Evolutionary conservation across 2,329 filamentous ascomycete species (phyloP).

Genomic region (Davidsoniella virescens): DNA sequence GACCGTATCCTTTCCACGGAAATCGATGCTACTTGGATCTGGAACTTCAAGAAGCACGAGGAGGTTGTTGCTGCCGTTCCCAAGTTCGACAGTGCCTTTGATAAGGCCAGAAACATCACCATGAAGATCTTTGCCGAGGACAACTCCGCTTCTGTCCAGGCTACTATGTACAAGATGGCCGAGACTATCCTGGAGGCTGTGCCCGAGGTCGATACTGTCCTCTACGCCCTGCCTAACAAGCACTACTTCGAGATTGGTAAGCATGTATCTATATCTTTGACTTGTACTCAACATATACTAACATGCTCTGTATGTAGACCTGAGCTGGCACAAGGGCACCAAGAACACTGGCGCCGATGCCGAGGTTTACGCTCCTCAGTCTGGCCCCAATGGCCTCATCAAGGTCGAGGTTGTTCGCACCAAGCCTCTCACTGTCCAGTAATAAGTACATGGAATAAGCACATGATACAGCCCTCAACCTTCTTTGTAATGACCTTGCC

Average conservation of each 20-base stretch:
- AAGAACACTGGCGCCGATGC: conserved; percentile 94
- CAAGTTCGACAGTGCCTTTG: conserved; percentile 66
- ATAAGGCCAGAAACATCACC: conserved; percentile 67
- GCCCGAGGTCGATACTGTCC: conserved; percentile 54
- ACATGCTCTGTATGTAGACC: conserved; percentile 35
- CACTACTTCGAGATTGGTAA: conserved; percentile 93
- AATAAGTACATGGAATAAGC: not conserved
- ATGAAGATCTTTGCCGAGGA: conserved; percentile 82
- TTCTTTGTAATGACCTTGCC: not conserved
- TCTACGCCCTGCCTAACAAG: conserved; percentile 88
- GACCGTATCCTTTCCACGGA: conserved; percentile 92
- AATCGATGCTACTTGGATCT: conserved; percentile 74
- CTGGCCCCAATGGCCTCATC: conserved; percentile 86
- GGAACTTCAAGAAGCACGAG: conserved; percentile 54
- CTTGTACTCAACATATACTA: not conserved
- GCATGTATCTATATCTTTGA: conserved; percentile 19
- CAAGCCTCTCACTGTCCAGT: conserved; percentile 11
- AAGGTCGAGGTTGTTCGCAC: conserved; percentile 67
- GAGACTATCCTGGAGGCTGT: conserved; percentile 66
- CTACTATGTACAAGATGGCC: conserved; percentile 98
- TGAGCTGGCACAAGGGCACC: conserved; percentile 90
- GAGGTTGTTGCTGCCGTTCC: conserved; percentile 48
- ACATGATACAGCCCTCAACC: not conserved
- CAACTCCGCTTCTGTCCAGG: conserved; percentile 82
- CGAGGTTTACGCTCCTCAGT: conserved; percentile 88